Conservation (phyloP, 1,284 basidiomycete species). For the Leccinum fuscescens region DNA sequence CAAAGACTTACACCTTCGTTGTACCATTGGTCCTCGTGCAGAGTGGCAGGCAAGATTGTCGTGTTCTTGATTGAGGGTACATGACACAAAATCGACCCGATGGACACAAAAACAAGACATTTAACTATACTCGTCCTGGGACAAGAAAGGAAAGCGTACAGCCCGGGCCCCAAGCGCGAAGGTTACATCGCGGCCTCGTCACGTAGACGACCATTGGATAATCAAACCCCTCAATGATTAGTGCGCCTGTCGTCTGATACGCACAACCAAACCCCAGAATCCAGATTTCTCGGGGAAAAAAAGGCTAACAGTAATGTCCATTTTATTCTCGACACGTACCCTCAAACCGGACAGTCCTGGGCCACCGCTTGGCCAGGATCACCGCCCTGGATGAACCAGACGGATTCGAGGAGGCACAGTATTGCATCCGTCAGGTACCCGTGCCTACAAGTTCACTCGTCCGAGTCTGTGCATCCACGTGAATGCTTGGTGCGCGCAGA, state of each 20-base stretch:
- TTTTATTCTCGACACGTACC: background rate
- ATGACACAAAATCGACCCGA: background rate
- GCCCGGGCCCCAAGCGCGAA: background rate
- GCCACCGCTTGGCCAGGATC: background rate
- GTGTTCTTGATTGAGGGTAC: background rate
- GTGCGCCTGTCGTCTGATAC: background rate
- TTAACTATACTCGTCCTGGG: background rate
- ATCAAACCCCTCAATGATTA: background rate
- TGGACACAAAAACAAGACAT: background rate
- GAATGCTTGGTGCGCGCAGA: background rate
- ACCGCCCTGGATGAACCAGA: background rate
- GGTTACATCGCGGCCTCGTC: background rate
- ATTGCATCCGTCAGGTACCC: background rate
- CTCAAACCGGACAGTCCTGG: background rate
- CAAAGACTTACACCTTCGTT: background rate
- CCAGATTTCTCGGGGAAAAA: background rate
- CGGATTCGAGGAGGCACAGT: background rate
- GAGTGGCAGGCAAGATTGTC: background rate
- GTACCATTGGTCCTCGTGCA: background rate
- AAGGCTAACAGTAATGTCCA: background rate
- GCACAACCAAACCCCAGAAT: background rate
- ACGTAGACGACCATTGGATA: background rate
- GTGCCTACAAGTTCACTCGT: background rate
- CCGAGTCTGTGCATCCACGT: background rate
- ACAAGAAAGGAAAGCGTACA: background rate